Base-by-base conservation (phyloP, 306 rosid genomes). In the Rubus parviflorus region DNA sequence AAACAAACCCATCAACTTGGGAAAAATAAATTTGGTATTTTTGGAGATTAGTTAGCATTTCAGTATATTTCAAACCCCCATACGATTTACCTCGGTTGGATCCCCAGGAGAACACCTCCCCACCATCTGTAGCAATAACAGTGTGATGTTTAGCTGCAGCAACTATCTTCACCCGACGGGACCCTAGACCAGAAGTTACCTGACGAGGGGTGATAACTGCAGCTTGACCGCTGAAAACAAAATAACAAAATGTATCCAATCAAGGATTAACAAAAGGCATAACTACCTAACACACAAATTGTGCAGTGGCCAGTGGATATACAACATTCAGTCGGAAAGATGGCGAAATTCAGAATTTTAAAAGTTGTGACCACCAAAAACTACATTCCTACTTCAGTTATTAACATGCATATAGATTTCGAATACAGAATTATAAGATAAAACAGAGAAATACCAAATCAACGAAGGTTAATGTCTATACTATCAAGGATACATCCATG, bases 111-210 rank as follows among this genome's bases (percentile, higher is more conserved):
- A 92, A 92, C 71, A 95, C 97, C 73, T 95, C 97, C 82, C 99
- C 97, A 57, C 96, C 88, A 81, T 95, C 97, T 19, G 97, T 89
- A 81, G 97, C 91, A 85, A 89, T 78, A 53, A 89, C 91, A 3
- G 94, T 95, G 89, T 95, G 99, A 88, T 95, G 99, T 89, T 95
- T 95, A 76, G 99, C 99, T 64, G 99, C 97, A 48, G 96, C 96
- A 85, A 95, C 79, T 79, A 89, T 94, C 87, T 76, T 89, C 84
- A 95, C 96, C 81, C 82, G 87, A 46, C 92, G 92, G 72, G 88
- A 88, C 81, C 99, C 99, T 73, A 95, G 80, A 82, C 96, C 99
- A 83, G 80, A 82, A 78, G 82, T 90, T 89, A 95, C 97, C 87
- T 87, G 96, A 79, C 97, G 92, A 56, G 98, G 98, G 70, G 97